Evolutionary conservation across 306 rosid genomes (phyloP).

Genomic region (Erythrophleum fordii): DNA sequence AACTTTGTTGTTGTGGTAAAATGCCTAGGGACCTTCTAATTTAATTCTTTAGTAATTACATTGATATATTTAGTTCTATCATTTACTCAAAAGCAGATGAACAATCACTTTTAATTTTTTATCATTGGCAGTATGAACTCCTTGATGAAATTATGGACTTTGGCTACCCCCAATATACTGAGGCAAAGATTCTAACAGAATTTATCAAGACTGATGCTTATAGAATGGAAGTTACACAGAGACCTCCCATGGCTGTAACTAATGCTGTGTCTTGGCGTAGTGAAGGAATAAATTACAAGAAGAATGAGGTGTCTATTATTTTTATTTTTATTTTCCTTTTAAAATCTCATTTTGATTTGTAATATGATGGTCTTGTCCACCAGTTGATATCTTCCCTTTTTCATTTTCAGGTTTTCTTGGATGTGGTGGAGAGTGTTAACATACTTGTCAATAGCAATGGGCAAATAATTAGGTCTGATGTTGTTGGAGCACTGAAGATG

Average conservation of each 20-base stretch:
- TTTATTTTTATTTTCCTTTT: background rate
- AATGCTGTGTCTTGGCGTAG: constrained; percentile 99
- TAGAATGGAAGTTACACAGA: constrained; percentile 94
- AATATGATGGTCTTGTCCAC: constrained; percentile 22
- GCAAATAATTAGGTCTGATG: constrained; percentile 96
- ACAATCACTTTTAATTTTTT: background rate
- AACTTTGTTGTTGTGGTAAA: constrained; percentile 99
- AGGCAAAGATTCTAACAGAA: constrained; percentile 94
- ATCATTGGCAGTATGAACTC: constrained; percentile 74
- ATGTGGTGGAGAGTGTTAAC: constrained; percentile 99
- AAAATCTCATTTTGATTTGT: background rate
- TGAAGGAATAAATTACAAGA: constrained; percentile 95
- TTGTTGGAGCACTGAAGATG: constrained; percentile 99
- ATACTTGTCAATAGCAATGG: constrained; percentile 99
- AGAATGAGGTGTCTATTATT: constrained; percentile 74
- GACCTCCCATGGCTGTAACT: constrained; percentile 99
- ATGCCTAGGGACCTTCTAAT: background rate
- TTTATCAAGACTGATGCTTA: constrained; percentile 99
- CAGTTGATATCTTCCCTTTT: constrained; percentile 34
- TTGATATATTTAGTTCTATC: background rate
- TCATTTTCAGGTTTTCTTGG: constrained; percentile 84
- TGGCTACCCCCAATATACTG: constrained; percentile 96
- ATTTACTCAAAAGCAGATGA: constrained; percentile 11
- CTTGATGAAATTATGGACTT: constrained; percentile 99
- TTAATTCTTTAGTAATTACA: background rate